phyloP scores from a whole-genome alignment of 805 yeast species.

The Zygosaccharomyces rouxii region DNA sequence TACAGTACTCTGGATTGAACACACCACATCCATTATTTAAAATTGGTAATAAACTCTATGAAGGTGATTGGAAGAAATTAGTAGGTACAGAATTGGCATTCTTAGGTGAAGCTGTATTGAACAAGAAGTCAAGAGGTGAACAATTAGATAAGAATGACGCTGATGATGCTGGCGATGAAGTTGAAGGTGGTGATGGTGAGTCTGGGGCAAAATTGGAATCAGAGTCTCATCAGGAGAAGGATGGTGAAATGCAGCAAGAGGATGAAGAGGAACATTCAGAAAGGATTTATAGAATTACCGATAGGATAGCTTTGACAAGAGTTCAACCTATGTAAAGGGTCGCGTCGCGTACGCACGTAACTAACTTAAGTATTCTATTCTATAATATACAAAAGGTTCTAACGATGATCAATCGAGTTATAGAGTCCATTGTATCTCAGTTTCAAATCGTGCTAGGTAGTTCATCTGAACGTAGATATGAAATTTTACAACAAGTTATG shows the following conservation, averaged over 20 bases:
- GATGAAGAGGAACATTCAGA: conserved; percentile 18
- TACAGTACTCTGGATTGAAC: conserved; percentile 55
- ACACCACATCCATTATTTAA: conserved; percentile 52
- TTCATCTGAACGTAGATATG: conserved; percentile 73
- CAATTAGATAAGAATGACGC: conserved; percentile 12
- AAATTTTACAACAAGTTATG: conserved; percentile 56
- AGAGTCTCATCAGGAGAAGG: neutral
- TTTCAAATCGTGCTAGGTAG: conserved; percentile 65
- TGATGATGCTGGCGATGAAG: conserved; percentile 15
- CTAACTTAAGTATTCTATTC: neutral
- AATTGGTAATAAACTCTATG: conserved; percentile 55
- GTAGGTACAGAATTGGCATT: conserved; percentile 69
- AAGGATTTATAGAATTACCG: conserved; percentile 30
- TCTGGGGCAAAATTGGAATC: conserved; percentile 1
- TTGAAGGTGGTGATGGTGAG: conserved; percentile 8
- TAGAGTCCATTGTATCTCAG: conserved; percentile 10
- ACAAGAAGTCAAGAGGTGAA: conserved; percentile 12
- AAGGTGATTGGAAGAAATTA: conserved; percentile 70
- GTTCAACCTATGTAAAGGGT: conserved; percentile 27
- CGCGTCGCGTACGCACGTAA: conserved; percentile 6
- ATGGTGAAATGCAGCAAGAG: conserved; percentile 5
- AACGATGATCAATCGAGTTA: neutral
- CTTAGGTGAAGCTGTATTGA: conserved; percentile 26
- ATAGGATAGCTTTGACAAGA: conserved; percentile 24
- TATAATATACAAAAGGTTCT: neutral